phyloP scores from a whole-genome alignment of 2,329 filamentous ascomycete species.

The Fusarium buxicola region DNA sequence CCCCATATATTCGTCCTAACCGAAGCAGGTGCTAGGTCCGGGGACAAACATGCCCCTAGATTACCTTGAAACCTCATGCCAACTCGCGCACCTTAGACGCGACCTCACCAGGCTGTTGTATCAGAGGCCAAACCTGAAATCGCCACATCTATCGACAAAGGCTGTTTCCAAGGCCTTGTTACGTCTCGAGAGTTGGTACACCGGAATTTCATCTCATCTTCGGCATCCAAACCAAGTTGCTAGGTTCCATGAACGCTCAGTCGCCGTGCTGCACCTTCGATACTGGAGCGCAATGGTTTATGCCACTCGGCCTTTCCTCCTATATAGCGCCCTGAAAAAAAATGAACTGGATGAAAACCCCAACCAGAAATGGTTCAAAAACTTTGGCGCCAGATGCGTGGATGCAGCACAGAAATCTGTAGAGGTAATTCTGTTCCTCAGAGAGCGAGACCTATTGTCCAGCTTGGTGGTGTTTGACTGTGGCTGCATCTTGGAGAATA shows the following conservation, averaged over 20 bases:
- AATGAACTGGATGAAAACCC: background rate
- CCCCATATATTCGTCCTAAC: background rate
- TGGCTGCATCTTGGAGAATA: conserved; percentile 13
- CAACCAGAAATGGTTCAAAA: conserved; percentile 12
- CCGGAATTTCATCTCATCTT: conserved; percentile 10
- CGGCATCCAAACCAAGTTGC: conserved; percentile 1
- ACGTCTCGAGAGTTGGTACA: conserved; percentile 1
- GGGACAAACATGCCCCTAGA: conserved; percentile 14
- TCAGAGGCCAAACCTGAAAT: conserved; percentile 1
- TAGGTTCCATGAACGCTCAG: conserved; percentile 13
- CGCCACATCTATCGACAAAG: background rate
- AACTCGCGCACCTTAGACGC: background rate
- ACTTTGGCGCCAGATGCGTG: conserved; percentile 4
- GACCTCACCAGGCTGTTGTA: conserved; percentile 8
- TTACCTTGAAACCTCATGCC: conserved; percentile 10
- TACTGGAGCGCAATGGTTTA: conserved; percentile 24
- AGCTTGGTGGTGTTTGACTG: conserved; percentile 17
- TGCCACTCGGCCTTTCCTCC: conserved; percentile 11
- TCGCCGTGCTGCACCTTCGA: conserved; percentile 15
- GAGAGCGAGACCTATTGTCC: background rate
- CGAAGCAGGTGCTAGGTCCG: background rate
- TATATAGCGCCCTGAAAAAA: conserved; percentile 10
- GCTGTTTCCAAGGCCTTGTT: conserved; percentile 4
- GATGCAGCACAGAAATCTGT: conserved; percentile 17
- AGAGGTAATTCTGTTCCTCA: conserved; percentile 7